Conservation (phyloP, 148 eudicot genomes). For the Talinum fruticosum region DNA sequence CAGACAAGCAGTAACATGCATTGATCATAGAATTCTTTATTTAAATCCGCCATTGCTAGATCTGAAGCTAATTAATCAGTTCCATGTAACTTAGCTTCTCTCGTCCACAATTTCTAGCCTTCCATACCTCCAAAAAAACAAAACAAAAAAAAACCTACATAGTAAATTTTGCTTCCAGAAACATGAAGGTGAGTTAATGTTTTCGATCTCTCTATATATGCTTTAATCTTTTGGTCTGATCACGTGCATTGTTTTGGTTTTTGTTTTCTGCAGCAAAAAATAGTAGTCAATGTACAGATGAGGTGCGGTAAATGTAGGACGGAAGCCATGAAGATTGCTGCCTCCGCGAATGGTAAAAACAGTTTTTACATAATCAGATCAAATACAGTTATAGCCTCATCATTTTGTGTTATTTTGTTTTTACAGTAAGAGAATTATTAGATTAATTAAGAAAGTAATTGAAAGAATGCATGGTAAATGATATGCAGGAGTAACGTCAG, state of each 20-base stretch:
- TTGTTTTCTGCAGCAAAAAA: slow-evolving; percentile 33
- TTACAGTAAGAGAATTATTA: background rate
- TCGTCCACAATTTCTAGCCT: background rate
- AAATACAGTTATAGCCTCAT: no score
- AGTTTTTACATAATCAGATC: no score
- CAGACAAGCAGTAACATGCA: background rate
- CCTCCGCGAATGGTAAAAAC: slow-evolving; percentile 21
- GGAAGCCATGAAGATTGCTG: slow-evolving; percentile 40
- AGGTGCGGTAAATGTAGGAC: slow-evolving; percentile 34
- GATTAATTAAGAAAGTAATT: background rate
- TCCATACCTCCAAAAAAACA: background rate
- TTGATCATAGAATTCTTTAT: background rate
- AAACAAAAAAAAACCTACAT: no score
- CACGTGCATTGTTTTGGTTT: no score
- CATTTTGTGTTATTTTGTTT: no score
- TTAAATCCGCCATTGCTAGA: background rate
- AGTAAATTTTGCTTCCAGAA: background rate
- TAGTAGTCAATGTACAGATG: slow-evolving; percentile 26
- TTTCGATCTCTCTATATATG: background rate
- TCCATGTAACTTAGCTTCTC: background rate
- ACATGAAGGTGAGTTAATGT: background rate
- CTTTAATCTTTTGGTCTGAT: background rate
- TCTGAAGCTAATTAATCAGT: background rate
- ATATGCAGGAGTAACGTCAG: slow-evolving; percentile 30
- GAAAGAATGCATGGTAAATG: background rate